These are phyloP conservation scores for Penicillium nucicola DNA, from an alignment of 495 filamentous ascomycete species.

Conservation along the genomic window DNA sequence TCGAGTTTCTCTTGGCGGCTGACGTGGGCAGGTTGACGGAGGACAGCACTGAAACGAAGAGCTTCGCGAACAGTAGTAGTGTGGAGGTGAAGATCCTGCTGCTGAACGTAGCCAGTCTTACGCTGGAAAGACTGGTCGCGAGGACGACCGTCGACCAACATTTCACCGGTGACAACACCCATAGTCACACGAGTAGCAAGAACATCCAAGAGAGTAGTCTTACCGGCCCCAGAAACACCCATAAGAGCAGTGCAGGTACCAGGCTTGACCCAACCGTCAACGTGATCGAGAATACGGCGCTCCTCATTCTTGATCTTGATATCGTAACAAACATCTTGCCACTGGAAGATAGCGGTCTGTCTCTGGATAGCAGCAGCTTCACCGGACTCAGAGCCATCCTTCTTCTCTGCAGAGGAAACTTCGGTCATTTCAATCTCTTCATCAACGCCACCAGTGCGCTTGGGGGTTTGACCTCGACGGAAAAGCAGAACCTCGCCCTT, in stretches of 20 bases:
- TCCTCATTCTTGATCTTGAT: conserved; percentile 61
- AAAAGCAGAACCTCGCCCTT: conserved; percentile 54
- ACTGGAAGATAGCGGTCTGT: conserved; percentile 69
- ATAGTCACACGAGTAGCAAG: conserved; percentile 54
- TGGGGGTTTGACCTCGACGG: conserved; percentile 41
- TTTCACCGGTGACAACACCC: conserved; percentile 52
- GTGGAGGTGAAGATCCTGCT: conserved; percentile 87
- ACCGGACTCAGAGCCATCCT: conserved; percentile 41
- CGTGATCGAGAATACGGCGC: conserved; percentile 58
- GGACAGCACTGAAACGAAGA: conserved; percentile 76
- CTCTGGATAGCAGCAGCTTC: conserved; percentile 51
- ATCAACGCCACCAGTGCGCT: conserved; percentile 11
- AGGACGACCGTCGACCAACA: conserved; percentile 51
- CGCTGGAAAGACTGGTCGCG: conserved; percentile 82
- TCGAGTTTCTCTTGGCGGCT: conserved; percentile 74
- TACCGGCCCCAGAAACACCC: conserved; percentile 62
- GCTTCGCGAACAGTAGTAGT: conserved; percentile 85
- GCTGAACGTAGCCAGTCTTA: conserved; percentile 93
- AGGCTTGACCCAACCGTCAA: conserved; percentile 65
- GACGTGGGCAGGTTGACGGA: conserved; percentile 75
- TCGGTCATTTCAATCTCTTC: conserved; percentile 32
- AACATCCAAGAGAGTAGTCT: conserved; percentile 65
- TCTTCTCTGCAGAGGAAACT: conserved; percentile 34
- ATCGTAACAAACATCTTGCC: conserved; percentile 73
- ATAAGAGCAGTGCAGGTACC: conserved; percentile 66